These are phyloP conservation scores for Phanerochaete carnosa DNA, from an alignment of 768 basidiomycete genomes.

Conservation along the genomic window DNA sequence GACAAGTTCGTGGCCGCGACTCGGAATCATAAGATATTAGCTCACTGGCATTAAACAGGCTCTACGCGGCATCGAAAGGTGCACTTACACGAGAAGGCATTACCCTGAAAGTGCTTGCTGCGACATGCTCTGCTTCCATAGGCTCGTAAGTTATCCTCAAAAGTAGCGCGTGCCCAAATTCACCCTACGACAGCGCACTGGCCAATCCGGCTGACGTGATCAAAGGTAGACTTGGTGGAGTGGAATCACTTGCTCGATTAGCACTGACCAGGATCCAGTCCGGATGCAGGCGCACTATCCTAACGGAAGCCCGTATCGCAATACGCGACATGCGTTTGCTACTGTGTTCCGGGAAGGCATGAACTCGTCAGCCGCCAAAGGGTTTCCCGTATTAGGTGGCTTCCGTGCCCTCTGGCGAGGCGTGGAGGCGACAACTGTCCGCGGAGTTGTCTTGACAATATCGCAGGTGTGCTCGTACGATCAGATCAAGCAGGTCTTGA, in stretches of 20 bases:
- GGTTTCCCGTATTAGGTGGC: slow-evolving; percentile 17
- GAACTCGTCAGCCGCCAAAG: slow-evolving; percentile 4
- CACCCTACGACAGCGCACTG: slow-evolving; percentile 20
- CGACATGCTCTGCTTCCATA: slow-evolving; percentile 28
- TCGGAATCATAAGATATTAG: not conserved
- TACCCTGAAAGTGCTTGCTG: slow-evolving; percentile 30
- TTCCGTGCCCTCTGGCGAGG: slow-evolving; percentile 31
- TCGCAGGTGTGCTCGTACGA: slow-evolving; percentile 36
- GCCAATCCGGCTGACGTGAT: slow-evolving; percentile 35
- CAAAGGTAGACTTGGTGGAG: slow-evolving; percentile 22
- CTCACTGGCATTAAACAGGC: slow-evolving; percentile 9
- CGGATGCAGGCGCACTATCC: slow-evolving; percentile 37
- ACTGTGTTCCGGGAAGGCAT: slow-evolving; percentile 29
- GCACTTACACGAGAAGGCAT: slow-evolving; percentile 29
- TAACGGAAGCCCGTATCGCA: slow-evolving; percentile 29
- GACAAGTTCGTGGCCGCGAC: slow-evolving; percentile 23
- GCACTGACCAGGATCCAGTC: slow-evolving; percentile 17
- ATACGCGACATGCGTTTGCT: slow-evolving; percentile 29
- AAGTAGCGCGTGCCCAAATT: not conserved
- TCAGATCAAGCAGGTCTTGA: slow-evolving; percentile 32
- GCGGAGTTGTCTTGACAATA: slow-evolving; percentile 31
- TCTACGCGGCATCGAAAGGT: slow-evolving; percentile 22
- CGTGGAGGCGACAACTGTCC: slow-evolving; percentile 29
- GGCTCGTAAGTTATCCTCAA: slow-evolving; percentile 25
- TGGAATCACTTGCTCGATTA: not conserved